Evolutionary conservation across 148 eudicot species (phyloP).

Genomic region (Linanthus parryae): DNA sequence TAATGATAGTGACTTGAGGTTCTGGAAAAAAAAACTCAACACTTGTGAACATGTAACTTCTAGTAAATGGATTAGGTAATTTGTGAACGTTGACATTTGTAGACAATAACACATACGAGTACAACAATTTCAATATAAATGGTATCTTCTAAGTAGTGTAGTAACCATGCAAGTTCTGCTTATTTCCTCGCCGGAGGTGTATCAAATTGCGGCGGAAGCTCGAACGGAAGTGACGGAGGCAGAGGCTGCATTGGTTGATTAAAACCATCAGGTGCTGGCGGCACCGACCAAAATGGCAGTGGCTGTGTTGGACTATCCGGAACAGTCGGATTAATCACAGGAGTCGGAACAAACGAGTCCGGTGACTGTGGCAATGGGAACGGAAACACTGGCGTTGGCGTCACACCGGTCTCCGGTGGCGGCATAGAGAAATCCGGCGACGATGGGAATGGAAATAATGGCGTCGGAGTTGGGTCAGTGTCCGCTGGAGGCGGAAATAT

Average conservation of each 20-base stretch:
- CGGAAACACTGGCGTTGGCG: not conserved
- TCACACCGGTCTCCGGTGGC: not conserved
- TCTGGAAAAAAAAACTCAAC: too few species aligned
- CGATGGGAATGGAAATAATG: not conserved
- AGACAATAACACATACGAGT: too few species aligned
- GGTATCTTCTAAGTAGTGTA: too few species aligned
- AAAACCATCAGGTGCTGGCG: not conserved
- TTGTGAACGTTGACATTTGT: too few species aligned
- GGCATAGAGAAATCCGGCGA: too few species aligned
- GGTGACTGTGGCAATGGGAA: slow-evolving; percentile 12
- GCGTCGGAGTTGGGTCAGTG: not conserved
- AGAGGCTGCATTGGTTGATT: not conserved
- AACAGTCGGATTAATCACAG: not conserved
- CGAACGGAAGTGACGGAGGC: slow-evolving; percentile 1
- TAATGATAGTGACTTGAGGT: too few species aligned
- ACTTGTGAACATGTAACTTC: too few species aligned
- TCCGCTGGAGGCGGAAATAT: slow-evolving; percentile 1
- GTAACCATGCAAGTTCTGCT: too few species aligned
- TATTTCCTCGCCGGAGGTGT: not conserved
- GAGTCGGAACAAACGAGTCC: slow-evolving; percentile 9
- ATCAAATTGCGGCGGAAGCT: slow-evolving; percentile 3
- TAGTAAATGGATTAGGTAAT: too few species aligned
- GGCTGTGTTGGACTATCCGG: slow-evolving; percentile 5
- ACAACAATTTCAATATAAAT: too few species aligned
- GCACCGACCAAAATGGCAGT: slow-evolving; percentile 3